These are phyloP conservation scores for Nissolia schottii DNA, from an alignment of 306 rosid genomes.

Conservation along the genomic window DNA sequence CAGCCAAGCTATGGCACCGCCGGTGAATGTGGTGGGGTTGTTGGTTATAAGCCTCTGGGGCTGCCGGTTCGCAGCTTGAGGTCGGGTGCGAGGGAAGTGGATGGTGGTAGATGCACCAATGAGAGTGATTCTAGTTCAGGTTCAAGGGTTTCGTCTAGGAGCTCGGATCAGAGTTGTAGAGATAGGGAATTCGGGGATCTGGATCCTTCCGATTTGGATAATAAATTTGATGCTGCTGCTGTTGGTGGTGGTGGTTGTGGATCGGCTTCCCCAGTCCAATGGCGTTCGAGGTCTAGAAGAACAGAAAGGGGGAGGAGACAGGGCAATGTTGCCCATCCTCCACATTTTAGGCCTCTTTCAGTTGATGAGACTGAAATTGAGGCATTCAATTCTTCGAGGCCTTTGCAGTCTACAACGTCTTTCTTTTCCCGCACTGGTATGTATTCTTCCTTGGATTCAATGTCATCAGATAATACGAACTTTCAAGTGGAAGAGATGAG, in stretches of 20 bases:
- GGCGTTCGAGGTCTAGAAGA: constrained; percentile 48
- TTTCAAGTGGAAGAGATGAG: constrained; percentile 19
- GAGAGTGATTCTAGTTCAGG: constrained; percentile 61
- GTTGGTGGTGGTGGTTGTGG: constrained; percentile 24
- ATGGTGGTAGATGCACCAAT: constrained; percentile 27
- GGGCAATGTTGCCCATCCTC: constrained; percentile 24
- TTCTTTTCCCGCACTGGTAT: constrained; percentile 52
- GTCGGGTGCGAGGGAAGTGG: constrained; percentile 34
- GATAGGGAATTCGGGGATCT: constrained; percentile 47
- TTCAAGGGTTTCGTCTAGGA: constrained; percentile 44
- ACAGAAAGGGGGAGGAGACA: constrained; percentile 34
- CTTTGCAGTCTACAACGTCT: constrained; percentile 39
- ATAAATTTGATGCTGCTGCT: constrained; percentile 37
- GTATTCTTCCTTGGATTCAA: constrained; percentile 42
- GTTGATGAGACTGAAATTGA: constrained; percentile 74
- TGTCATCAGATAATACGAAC: constrained; percentile 2
- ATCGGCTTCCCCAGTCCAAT: constrained; percentile 46
- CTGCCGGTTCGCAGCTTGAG: constrained; percentile 81
- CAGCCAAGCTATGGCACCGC: constrained; percentile 37
- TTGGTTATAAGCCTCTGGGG: constrained; percentile 59
- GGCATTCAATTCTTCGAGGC: constrained; percentile 39
- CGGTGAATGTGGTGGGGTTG: constrained; percentile 40
- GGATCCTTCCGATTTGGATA: constrained; percentile 47
- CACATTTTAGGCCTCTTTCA: constrained; percentile 60
- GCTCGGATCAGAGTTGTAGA: constrained; percentile 27